Evolutionary conservation across 495 filamentous ascomycete species (phyloP).

Genomic region (Xylaria scruposa): DNA sequence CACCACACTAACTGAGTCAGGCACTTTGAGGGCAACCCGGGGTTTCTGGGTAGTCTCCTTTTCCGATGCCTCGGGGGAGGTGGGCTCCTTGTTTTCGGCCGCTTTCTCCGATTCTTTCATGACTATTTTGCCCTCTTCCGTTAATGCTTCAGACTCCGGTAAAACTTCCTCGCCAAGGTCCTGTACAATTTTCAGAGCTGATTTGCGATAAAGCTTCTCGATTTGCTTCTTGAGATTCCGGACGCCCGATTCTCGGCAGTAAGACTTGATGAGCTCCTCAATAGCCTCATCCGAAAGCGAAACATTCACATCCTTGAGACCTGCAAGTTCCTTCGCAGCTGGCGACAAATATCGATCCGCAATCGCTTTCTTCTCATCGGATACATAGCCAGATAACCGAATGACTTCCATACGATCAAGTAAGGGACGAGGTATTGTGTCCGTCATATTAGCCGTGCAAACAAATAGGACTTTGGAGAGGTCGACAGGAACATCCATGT

Average conservation of each 20-base stretch:
- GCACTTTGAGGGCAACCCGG: constrained; percentile 81
- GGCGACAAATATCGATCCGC: constrained; percentile 92
- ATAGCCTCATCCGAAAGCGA: constrained; percentile 83
- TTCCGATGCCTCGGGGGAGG: constrained; percentile 37
- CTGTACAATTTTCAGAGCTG: constrained; percentile 94
- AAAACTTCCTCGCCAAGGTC: constrained; percentile 89
- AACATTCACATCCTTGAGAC: constrained; percentile 90
- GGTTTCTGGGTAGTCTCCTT: constrained; percentile 66
- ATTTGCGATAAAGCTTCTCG: constrained; percentile 98
- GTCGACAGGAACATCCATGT: constrained; percentile 98
- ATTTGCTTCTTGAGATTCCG: constrained; percentile 99
- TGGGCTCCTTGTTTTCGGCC: constrained; percentile 31
- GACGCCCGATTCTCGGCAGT: constrained; percentile 96
- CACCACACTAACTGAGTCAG: constrained; percentile 82
- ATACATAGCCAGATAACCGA: constrained; percentile 93
- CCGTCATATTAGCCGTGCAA: constrained; percentile 98
- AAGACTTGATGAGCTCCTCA: constrained; percentile 96
- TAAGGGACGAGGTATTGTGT: constrained; percentile 94
- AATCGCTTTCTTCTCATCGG: constrained; percentile 99
- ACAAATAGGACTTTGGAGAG: constrained; percentile 98
- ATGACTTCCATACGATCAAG: constrained; percentile 99
- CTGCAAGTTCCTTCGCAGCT: constrained; percentile 86
- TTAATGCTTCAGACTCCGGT: constrained; percentile 81
- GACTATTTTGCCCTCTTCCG: constrained; percentile 86
- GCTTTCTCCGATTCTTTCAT: constrained; percentile 66